phyloP scores from a whole-genome alignment of 2,329 filamentous ascomycete genomes.

The Boeremia exigua region DNA sequence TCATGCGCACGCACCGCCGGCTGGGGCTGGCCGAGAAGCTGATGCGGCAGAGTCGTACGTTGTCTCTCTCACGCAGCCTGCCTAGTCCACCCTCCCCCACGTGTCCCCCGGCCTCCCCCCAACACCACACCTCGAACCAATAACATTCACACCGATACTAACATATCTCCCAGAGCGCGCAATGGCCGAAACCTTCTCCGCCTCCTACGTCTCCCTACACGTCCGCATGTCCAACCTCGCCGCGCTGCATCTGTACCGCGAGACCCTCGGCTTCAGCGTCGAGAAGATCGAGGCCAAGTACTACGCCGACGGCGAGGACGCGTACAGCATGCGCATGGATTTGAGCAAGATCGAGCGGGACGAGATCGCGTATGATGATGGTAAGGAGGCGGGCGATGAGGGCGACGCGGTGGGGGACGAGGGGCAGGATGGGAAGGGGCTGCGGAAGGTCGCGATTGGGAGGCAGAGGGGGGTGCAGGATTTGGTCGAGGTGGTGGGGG shows the following conservation, averaged over 20 bases:
- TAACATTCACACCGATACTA: not conserved
- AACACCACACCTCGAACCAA: not conserved
- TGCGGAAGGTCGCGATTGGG: conserved; percentile 80
- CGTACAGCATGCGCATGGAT: conserved; percentile 91
- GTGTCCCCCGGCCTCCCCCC: not conserved
- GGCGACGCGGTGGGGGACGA: conserved; percentile 49
- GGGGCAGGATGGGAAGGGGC: conserved; percentile 35
- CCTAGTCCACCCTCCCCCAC: conserved; percentile 47
- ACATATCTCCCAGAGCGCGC: conserved; percentile 70
- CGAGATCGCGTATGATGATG: conserved; percentile 44
- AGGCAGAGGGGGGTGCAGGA: conserved; percentile 79
- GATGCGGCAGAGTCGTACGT: conserved; percentile 84
- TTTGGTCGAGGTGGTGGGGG: conserved; percentile 76
- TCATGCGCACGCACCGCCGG: conserved; percentile 93
- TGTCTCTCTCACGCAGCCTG: too few relatives aligned
- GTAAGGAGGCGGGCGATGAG: conserved; percentile 39
- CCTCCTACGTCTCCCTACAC: conserved; percentile 92
- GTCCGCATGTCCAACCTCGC: conserved; percentile 93
- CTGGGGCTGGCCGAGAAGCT: conserved; percentile 95
- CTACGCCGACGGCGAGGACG: conserved; percentile 98
- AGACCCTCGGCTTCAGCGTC: conserved; percentile 51
- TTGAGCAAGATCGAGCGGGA: conserved; percentile 65
- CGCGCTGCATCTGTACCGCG: conserved; percentile 88
- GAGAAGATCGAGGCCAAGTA: conserved; percentile 76
- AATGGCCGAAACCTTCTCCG: conserved; percentile 94